phyloP scores from a whole-genome alignment of 805 yeast genomes.

The Candida boleticola region DNA sequence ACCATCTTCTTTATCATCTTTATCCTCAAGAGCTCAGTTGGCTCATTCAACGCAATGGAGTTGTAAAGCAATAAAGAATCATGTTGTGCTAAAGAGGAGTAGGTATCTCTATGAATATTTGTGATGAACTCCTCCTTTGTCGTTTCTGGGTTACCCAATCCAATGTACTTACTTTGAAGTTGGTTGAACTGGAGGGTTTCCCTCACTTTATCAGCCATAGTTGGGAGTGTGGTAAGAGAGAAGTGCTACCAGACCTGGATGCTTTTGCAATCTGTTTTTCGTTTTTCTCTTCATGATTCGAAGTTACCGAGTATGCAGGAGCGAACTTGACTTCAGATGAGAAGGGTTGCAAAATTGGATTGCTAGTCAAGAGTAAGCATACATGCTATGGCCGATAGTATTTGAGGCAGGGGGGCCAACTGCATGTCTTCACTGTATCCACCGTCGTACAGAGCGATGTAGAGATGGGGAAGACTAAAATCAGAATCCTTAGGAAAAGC shows the following conservation, averaged over 20 bases:
- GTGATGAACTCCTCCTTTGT: slow-evolving; percentile 64
- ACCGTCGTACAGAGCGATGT: too few species aligned
- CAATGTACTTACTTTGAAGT: slow-evolving; percentile 56
- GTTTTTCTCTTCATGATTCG: too few species aligned
- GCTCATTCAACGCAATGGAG: slow-evolving; percentile 49
- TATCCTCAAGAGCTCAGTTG: slow-evolving; percentile 27
- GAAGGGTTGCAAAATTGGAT: not conserved
- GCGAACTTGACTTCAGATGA: not conserved
- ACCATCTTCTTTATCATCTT: slow-evolving; percentile 36
- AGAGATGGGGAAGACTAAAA: too few species aligned
- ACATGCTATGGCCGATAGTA: too few species aligned
- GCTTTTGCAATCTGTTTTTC: too few species aligned
- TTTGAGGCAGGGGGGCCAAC: too few species aligned
- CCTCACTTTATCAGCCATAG: slow-evolving; percentile 42
- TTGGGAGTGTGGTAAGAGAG: too few species aligned
- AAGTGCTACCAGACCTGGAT: too few species aligned
- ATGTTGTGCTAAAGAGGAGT: slow-evolving; percentile 61
- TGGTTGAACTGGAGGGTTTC: slow-evolving; percentile 34
- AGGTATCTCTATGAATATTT: slow-evolving; percentile 66
- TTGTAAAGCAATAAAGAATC: slow-evolving; percentile 52
- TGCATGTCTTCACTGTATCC: too few species aligned
- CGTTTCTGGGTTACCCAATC: slow-evolving; percentile 75
- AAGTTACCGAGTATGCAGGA: not conserved
- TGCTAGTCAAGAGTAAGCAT: too few species aligned
- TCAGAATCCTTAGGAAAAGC: too few species aligned